These are phyloP conservation scores for Fusarium penzigii DNA, from an alignment of 2,329 filamentous ascomycete genomes.

Conservation along the genomic window DNA sequence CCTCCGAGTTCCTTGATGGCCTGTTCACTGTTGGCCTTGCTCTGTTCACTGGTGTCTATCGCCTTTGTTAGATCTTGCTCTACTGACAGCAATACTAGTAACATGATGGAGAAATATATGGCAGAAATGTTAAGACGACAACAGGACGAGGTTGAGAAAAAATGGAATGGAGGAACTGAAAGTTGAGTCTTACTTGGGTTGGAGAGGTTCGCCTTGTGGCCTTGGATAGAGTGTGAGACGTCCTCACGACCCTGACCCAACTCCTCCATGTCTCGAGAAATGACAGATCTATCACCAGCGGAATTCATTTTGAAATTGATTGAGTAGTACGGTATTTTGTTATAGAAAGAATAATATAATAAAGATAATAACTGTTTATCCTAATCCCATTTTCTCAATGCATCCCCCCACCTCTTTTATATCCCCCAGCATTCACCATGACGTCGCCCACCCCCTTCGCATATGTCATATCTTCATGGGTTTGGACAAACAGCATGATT, in stretches of 20 bases:
- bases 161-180: not conserved
- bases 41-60: constrained; percentile 45
- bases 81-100: not conserved
- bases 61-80: not conserved
- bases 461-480: not conserved
- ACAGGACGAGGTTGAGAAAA: no score
- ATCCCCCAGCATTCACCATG: not conserved
- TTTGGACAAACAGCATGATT: not conserved
- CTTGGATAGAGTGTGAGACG: constrained; percentile 32
- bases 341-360: not conserved
- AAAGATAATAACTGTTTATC: not conserved
- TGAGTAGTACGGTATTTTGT: no score
- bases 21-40: constrained; percentile 45
- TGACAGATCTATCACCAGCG: constrained; percentile 39
- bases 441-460: not conserved
- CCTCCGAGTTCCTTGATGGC: constrained; percentile 44
- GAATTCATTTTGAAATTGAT: constrained; percentile 32
- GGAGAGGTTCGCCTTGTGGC: constrained; percentile 49
- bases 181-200: constrained; percentile 42
- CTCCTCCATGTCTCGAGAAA: constrained; percentile 45
- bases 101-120: no score
- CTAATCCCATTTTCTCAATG: not conserved
- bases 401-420: not conserved
- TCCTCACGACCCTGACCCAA: constrained; percentile 31
- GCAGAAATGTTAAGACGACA: no score